Evolutionary conservation across 202 grass and related monocot genomes (phyloP).

Genomic region (Alloteropsis angusta): DNA sequence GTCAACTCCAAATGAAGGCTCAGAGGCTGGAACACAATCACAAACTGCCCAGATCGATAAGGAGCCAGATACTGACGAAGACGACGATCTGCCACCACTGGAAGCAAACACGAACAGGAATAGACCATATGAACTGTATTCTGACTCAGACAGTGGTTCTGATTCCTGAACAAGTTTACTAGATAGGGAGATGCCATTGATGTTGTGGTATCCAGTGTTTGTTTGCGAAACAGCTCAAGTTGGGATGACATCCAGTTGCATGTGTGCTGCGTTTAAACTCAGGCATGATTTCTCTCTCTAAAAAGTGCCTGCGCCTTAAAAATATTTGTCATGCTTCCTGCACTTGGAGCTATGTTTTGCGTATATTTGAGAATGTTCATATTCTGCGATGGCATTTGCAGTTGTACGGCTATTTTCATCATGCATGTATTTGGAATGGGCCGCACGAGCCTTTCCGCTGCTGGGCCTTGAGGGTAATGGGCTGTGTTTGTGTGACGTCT

Average conservation of each 20-base stretch:
- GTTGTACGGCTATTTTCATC: too few relatives aligned
- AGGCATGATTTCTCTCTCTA: too few relatives aligned
- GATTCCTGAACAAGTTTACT: constrained; percentile 24
- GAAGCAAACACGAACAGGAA: constrained; percentile 74
- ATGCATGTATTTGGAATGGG: too few relatives aligned
- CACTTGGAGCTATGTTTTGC: too few relatives aligned
- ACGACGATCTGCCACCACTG: constrained; percentile 64
- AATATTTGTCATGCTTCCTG: too few relatives aligned
- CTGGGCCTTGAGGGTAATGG: too few relatives aligned
- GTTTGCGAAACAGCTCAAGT: background rate
- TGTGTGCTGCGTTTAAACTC: too few relatives aligned
- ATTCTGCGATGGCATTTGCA: too few relatives aligned
- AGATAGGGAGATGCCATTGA: background rate
- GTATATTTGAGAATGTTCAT: too few relatives aligned
- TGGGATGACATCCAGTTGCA: background rate
- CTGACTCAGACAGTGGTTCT: constrained; percentile 41
- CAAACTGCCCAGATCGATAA: constrained; percentile 6
- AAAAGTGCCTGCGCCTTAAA: too few relatives aligned
- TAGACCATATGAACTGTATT: constrained; percentile 39
- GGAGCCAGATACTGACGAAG: constrained; percentile 31
- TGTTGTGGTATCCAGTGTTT: background rate
- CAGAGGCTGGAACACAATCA: background rate
- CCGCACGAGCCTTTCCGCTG: too few relatives aligned
- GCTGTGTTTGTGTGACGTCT: too few relatives aligned
- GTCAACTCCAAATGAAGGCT: constrained; percentile 16